A percentile compares a stretch with the other conserved stretches of the same genome.
Conservation (phyloP, 148 eudicot species). For the Silene uniflora region DNA sequence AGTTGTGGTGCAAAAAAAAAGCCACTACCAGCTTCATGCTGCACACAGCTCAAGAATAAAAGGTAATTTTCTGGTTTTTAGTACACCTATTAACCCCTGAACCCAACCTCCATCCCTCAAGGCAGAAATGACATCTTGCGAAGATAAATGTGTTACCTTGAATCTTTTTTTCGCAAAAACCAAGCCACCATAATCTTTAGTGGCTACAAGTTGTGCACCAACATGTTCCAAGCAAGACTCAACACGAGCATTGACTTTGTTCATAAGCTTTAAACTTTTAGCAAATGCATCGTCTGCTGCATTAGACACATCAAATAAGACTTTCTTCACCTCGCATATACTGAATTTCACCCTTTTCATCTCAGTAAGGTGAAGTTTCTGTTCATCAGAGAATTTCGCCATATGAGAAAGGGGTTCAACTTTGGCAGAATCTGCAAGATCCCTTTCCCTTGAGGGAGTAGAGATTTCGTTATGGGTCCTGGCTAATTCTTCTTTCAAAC, state of each 20-base stretch:
- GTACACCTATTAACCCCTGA: not conserved
- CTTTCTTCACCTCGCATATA: slow-evolving; percentile 42
- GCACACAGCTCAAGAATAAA: no score
- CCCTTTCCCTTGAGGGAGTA: slow-evolving; percentile 57
- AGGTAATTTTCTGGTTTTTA: not conserved
- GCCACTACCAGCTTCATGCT: not conserved
- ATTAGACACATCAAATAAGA: slow-evolving; percentile 39
- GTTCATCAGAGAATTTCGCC: slow-evolving; percentile 58
- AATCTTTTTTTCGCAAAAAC: slow-evolving; percentile 31
- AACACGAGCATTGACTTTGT: slow-evolving; percentile 36
- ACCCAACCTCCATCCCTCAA: not conserved
- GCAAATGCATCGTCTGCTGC: slow-evolving; percentile 43
- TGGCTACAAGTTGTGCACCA: slow-evolving; percentile 30
- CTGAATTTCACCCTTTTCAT: slow-evolving; percentile 37
- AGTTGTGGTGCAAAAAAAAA: not conserved
- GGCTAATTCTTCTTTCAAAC: slow-evolving; percentile 75
- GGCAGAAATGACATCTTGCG: not conserved
- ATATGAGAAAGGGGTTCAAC: slow-evolving; percentile 58
- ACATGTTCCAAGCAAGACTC: slow-evolving; percentile 40
- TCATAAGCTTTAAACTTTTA: slow-evolving; percentile 54
- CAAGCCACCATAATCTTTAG: slow-evolving; percentile 30
- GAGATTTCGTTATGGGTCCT: slow-evolving; percentile 44
- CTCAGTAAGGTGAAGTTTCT: slow-evolving; percentile 49
- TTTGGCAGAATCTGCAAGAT: slow-evolving; percentile 60
- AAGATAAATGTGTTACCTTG: slow-evolving; percentile 43